These are phyloP conservation scores for Fusarium gaditjirri DNA, from an alignment of 2,329 filamentous ascomycete genomes.

Conservation along the genomic window DNA sequence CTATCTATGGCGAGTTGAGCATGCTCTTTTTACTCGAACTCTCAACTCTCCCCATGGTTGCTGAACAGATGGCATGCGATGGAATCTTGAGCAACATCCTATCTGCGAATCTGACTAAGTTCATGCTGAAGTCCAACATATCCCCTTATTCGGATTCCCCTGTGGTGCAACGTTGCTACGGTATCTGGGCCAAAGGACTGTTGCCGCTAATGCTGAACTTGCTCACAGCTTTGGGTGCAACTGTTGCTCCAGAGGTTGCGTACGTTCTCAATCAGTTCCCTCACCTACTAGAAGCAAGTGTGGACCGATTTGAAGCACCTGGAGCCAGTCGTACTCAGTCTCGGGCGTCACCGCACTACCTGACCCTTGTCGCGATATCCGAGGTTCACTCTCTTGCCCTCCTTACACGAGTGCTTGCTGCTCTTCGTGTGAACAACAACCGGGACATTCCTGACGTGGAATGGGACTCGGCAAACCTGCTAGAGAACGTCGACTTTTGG, in stretches of 20 bases:
- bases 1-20: conserved; percentile 92
- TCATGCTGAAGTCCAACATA: conserved; percentile 76
- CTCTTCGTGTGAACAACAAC: conserved; percentile 72
- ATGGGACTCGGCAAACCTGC: conserved; percentile 77
- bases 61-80: conserved; percentile 90
- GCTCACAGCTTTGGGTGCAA: conserved; percentile 80
- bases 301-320: conserved; percentile 75
- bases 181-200: conserved; percentile 89
- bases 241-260: conserved; percentile 84
- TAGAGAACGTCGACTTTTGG: conserved; percentile 88
- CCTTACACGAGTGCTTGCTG: conserved; percentile 76
- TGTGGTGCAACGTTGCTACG: conserved; percentile 78
- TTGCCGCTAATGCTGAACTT: conserved; percentile 91
- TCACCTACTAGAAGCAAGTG: conserved; percentile 77
- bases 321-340: conserved; percentile 63
- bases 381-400: conserved; percentile 85
- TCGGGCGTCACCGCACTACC: conserved; percentile 64
- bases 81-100: conserved; percentile 83
- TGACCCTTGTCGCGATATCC: conserved; percentile 78
- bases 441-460: conserved; percentile 77
- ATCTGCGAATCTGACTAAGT: conserved; percentile 80
- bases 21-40: conserved; percentile 89
- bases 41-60: conserved; percentile 81
- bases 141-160: conserved; percentile 81
- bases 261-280: conserved; percentile 92